Evolutionary conservation across 148 eudicot genomes (phyloP).

Genomic region (Silene latifolia): DNA sequence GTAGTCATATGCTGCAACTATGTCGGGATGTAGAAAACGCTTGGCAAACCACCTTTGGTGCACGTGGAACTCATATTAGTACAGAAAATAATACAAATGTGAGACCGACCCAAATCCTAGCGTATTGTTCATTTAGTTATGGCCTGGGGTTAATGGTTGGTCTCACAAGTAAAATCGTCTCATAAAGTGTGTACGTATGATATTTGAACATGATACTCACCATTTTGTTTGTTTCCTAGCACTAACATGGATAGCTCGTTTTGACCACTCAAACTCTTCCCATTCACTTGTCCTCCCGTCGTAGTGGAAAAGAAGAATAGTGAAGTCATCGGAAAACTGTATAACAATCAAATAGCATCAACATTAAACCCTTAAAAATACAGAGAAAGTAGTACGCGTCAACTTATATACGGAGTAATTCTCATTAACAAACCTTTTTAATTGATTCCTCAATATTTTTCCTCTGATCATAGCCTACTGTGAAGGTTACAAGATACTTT

Average conservation of each 20-base stretch:
- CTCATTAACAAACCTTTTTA: conserved; percentile 50
- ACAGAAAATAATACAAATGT: not conserved
- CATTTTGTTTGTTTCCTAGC: conserved; percentile 72
- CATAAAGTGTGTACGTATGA: not conserved
- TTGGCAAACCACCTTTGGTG: conserved; percentile 91
- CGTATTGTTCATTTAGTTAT: not conserved
- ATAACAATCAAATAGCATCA: conserved; percentile 5
- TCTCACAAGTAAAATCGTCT: not conserved
- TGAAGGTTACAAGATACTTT: conserved; percentile 72
- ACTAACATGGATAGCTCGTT: conserved; percentile 70
- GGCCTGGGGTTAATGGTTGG: not conserved
- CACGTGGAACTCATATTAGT: conserved; percentile 12
- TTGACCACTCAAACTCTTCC: conserved; percentile 88
- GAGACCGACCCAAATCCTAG: too few species aligned
- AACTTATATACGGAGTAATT: not conserved
- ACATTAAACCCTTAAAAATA: not conserved
- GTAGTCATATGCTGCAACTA: conserved; percentile 89
- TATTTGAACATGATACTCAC: conserved; percentile 29
- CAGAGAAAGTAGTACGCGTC: not conserved
- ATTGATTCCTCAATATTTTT: conserved; percentile 59
- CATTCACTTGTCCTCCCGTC: conserved; percentile 73
- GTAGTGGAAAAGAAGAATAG: conserved; percentile 73
- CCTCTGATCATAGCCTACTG: conserved; percentile 64
- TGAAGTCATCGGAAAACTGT: conserved; percentile 79
- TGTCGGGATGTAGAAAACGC: conserved; percentile 87